These are phyloP conservation scores for Microbotryum saponariae DNA, from an alignment of 1,284 basidiomycete genomes.

Conservation along the genomic window DNA sequence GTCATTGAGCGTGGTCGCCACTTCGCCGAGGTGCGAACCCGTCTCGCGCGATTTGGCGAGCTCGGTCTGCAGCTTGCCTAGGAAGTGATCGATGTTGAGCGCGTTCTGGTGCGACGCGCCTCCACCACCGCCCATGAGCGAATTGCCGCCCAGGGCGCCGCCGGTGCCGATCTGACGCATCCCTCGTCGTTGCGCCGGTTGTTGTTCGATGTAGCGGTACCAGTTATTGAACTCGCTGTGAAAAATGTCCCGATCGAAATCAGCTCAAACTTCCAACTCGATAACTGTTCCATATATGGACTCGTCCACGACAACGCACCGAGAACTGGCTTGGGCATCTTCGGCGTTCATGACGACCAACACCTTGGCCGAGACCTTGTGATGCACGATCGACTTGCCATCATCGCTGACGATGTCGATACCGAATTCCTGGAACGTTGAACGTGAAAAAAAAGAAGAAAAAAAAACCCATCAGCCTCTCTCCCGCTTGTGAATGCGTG, in stretches of 20 bases:
- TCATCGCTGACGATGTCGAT: conserved; percentile 99
- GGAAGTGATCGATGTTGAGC: conserved; percentile 47
- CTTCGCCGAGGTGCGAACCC: conserved; percentile 71
- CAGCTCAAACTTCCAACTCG: too few relatives aligned
- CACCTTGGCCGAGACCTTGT: conserved; percentile 93
- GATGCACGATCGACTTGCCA: conserved; percentile 95
- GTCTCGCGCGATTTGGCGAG: conserved; percentile 91
- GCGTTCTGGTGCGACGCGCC: conserved; percentile 41
- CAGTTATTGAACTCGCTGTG: conserved; percentile 33
- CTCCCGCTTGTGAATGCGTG: neutral
- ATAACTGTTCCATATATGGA: neutral
- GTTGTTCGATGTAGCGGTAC: conserved; percentile 30
- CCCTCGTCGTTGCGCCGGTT: conserved; percentile 16
- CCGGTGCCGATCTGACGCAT: neutral
- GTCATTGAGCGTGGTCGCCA: conserved; percentile 77
- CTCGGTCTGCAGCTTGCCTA: conserved; percentile 61
- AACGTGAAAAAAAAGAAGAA: neutral
- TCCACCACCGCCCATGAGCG: conserved; percentile 39
- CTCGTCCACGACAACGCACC: conserved; percentile 13
- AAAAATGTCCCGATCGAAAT: neutral
- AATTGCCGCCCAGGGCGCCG: conserved; percentile 3
- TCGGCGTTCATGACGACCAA: conserved; percentile 80
- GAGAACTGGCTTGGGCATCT: conserved; percentile 50
- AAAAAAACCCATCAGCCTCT: neutral
- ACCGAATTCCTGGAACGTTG: conserved; percentile 71